These are phyloP conservation scores for Stylosanthes scabra DNA, from an alignment of 331 rosid genomes.

Conservation along the genomic window DNA sequence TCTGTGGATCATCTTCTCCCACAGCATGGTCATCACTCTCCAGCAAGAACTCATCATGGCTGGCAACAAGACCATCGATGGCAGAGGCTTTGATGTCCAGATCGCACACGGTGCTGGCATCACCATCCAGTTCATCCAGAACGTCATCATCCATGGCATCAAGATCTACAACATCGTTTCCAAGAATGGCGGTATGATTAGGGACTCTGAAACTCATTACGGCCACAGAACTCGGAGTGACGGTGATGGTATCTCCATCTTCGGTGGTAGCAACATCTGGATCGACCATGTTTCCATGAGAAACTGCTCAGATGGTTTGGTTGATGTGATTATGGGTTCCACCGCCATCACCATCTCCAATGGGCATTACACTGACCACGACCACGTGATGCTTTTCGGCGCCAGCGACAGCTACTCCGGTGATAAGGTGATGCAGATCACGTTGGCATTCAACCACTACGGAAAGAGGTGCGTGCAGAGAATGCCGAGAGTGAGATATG, in stretches of 20 bases:
- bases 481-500: constrained; percentile 79
- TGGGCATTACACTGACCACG: constrained; percentile 74
- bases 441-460: constrained; percentile 86
- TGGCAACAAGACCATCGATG: constrained; percentile 78
- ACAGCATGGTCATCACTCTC: constrained; percentile 61
- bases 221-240: constrained; percentile 71
- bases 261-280: constrained; percentile 78
- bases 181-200: constrained; percentile 59
- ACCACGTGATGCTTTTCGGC: constrained; percentile 87
- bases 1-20: constrained; percentile 72
- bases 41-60: constrained; percentile 66
- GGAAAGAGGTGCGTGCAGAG: constrained; percentile 75
- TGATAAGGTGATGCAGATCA: constrained; percentile 75
- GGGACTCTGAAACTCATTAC: constrained; percentile 51
- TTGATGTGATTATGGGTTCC: constrained; percentile 79
- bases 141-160: constrained; percentile 70
- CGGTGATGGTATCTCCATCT: constrained; percentile 87
- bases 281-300: constrained; percentile 86
- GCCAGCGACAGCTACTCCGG: constrained; percentile 48
- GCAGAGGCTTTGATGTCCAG: constrained; percentile 61
- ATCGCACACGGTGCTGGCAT: constrained; percentile 73
- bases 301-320: constrained; percentile 59
- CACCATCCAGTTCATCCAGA: constrained; percentile 62
- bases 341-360: constrained; percentile 89
- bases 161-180: constrained; percentile 53